Evolutionary conservation across 257 asterid species (phyloP).

Genomic region (Hygrophila difformis): DNA sequence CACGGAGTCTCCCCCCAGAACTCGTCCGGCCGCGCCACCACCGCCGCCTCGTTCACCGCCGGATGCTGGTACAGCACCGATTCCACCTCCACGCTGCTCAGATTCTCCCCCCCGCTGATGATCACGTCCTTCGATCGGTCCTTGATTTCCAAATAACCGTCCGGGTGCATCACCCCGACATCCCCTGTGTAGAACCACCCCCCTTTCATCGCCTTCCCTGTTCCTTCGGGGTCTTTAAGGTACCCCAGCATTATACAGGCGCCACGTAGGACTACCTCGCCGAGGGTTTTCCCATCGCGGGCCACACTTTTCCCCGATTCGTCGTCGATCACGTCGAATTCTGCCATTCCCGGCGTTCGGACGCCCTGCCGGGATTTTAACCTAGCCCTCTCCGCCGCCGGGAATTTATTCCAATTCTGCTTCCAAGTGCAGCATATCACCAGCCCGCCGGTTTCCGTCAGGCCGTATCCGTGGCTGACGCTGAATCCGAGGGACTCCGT

Average conservation of each 20-base stretch:
- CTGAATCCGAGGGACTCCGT: conserved; percentile 59
- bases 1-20: conserved; percentile 72
- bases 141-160: conserved; percentile 79
- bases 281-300: conserved; percentile 49
- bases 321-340: conserved; percentile 54
- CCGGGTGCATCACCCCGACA: conserved; percentile 58
- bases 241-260: conserved; percentile 84
- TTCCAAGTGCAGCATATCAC: conserved; percentile 81
- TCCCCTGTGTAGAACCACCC: conserved; percentile 90
- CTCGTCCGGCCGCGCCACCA: conserved; percentile 86
- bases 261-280: conserved; percentile 65
- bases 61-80: conserved; percentile 42
- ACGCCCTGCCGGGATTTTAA: conserved; percentile 71
- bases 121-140: conserved; percentile 80
- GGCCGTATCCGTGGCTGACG: conserved; percentile 76
- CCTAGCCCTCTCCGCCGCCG: conserved; percentile 25
- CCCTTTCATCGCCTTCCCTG: conserved; percentile 31
- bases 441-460: conserved; percentile 90
- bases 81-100: conserved; percentile 81
- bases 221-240: conserved; percentile 44
- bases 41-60: conserved; percentile 54
- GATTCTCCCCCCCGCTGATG: conserved; percentile 86
- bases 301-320: conserved; percentile 51
- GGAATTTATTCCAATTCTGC: conserved; percentile 38
- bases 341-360: conserved; percentile 49